These are phyloP conservation scores for Colletotrichum sp. DNA, from an alignment of 2,329 filamentous ascomycete genomes.

Conservation along the genomic window DNA sequence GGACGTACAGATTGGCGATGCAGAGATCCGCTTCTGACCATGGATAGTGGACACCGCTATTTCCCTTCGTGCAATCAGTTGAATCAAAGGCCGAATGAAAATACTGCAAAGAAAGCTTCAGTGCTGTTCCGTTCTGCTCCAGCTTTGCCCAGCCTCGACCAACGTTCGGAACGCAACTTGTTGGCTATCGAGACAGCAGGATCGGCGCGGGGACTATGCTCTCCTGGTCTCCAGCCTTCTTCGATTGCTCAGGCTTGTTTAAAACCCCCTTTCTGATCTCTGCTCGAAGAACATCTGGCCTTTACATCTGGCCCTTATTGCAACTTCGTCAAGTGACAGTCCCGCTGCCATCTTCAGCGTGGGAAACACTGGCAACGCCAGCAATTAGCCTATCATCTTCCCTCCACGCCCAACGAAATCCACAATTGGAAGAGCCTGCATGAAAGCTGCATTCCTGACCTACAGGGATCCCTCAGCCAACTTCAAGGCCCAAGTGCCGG, in stretches of 20 bases:
- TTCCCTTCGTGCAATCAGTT: background rate
- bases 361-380: background rate
- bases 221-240: background rate
- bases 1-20: background rate
- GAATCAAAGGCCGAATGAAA: background rate
- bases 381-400: conserved; percentile 4
- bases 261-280: background rate
- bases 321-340: conserved; percentile 13
- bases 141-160: background rate
- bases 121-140: background rate
- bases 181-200: background rate
- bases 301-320: background rate
- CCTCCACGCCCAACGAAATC: background rate
- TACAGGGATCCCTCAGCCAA: conserved; percentile 17
- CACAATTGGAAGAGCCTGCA: conserved; percentile 18
- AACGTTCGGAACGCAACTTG: background rate
- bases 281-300: background rate
- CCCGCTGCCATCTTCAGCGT: background rate
- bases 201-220: background rate
- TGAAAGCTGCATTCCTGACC: conserved; percentile 11
- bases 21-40: conserved; percentile 8
- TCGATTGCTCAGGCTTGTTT: background rate
- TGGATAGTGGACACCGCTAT: conserved; percentile 10
- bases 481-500: conserved; percentile 17
- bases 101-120: background rate